A percentile compares a stretch with the other conserved stretches of the same genome.
These are phyloP conservation scores for Cryphonectria nitschkei DNA, from an alignment of 2,329 filamentous ascomycete species.

Conservation along the genomic window DNA sequence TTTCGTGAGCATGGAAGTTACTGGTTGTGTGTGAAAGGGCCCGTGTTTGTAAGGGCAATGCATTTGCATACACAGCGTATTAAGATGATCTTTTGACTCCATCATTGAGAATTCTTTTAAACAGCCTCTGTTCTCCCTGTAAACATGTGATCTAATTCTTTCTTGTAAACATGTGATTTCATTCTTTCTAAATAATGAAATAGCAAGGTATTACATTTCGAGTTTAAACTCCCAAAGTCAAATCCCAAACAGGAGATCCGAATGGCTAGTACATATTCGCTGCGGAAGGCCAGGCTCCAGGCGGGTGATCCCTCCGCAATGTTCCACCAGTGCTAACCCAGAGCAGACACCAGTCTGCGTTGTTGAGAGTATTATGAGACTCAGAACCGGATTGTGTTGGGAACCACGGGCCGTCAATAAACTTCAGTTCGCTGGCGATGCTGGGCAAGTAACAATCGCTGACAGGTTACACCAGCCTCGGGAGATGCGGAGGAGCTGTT, in stretches of 20 bases:
- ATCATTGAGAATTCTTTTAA: no score
- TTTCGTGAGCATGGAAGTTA: no score
- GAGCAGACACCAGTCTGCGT: background rate
- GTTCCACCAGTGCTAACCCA: constrained; percentile 6
- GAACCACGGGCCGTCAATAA: background rate
- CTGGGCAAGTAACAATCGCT: background rate
- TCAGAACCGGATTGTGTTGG: background rate
- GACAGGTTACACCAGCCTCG: background rate
- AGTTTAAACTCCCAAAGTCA: no score
- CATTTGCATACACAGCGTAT: background rate
- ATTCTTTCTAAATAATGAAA: no score
- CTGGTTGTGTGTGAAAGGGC: no score
- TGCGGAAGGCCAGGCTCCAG: constrained; percentile 4
- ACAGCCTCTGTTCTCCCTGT: no score
- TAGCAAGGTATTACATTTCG: no score
- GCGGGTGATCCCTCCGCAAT: background rate
- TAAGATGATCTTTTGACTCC: no score
- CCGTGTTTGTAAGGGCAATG: no score
- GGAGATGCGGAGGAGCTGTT: background rate
- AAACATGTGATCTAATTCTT: no score
- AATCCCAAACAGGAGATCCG: background rate
- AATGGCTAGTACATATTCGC: constrained; percentile 7
- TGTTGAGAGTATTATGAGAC: background rate
- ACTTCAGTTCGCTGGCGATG: background rate
- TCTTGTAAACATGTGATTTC: no score